Percentiles rank a stretch among this genome's conserved stretches.
Conservation (phyloP, 768 basidiomycete species). For the Filobasidium wieringae region DNA sequence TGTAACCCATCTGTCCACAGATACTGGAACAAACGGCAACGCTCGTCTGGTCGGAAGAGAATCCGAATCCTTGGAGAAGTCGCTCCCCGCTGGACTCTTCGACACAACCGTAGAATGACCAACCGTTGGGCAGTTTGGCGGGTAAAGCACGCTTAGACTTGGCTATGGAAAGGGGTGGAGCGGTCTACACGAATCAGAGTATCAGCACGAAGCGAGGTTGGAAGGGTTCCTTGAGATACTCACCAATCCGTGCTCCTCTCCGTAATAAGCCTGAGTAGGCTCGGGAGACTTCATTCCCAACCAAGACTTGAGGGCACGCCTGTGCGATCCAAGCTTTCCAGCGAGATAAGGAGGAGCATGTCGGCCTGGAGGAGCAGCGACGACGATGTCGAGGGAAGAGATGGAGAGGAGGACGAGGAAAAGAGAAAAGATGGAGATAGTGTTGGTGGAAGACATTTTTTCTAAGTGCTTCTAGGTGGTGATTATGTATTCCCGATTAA, state of each 20-base stretch:
- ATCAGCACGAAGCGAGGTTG: not conserved
- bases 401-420: not conserved
- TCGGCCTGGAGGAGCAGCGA: constrained; percentile 26
- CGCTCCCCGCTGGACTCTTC: constrained; percentile 29
- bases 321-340: constrained; percentile 18
- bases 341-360: constrained; percentile 32
- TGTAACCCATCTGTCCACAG: constrained; percentile 29
- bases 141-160: too few relatives aligned
- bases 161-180: constrained; percentile 24
- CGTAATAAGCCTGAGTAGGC: constrained; percentile 19
- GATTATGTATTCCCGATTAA: too few relatives aligned
- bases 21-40: constrained; percentile 25
- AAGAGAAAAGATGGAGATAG: not conserved
- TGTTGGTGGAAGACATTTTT: not conserved
- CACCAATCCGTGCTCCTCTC: constrained; percentile 28
- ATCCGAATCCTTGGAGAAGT: constrained; percentile 28
- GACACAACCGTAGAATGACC: constrained; percentile 33
- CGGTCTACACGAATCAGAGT: constrained; percentile 12
- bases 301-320: constrained; percentile 4
- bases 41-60: constrained; percentile 20
- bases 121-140: constrained; percentile 26
- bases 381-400: not conserved
- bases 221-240: constrained; percentile 16
- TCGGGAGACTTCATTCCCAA: not conserved
- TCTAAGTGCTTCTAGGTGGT: not conserved